Percentiles rank a stretch among this genome's conserved stretches.
These are phyloP conservation scores for Candida frijolesensis DNA, from an alignment of 1,139 yeast genomes.

Conservation along the genomic window DNA sequence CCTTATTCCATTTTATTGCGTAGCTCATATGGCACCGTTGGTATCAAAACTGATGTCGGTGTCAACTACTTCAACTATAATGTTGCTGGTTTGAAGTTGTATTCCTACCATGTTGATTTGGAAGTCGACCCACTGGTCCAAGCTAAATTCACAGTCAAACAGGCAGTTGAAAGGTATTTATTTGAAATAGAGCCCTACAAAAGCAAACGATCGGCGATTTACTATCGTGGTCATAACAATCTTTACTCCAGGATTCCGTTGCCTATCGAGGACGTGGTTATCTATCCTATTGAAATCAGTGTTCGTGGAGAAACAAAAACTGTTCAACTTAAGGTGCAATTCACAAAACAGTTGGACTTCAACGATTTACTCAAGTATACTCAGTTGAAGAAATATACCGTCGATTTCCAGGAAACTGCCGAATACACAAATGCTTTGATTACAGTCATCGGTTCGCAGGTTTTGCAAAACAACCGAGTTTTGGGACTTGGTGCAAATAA, in stretches of 20 bases:
- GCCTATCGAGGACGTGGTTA: conserved; percentile 15
- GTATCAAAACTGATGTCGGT: conserved; percentile 12
- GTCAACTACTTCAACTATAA: conserved; percentile 15
- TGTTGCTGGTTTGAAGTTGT: conserved; percentile 14
- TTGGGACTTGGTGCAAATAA: conserved; percentile 16
- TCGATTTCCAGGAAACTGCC: conserved; percentile 14
- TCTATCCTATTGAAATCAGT: conserved; percentile 8
- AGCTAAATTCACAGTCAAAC: conserved; percentile 8
- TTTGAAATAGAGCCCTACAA: conserved; percentile 14
- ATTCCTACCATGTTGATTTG: conserved; percentile 14
- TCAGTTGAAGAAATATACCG: conserved; percentile 11
- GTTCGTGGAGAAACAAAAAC: conserved; percentile 6
- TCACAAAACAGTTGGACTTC: conserved; percentile 13
- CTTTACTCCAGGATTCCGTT: conserved; percentile 13
- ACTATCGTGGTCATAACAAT: conserved; percentile 12
- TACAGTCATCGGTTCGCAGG: conserved; percentile 16
- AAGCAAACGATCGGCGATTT: conserved; percentile 14
- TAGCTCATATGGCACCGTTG: conserved; percentile 13
- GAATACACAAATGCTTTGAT: conserved; percentile 17
- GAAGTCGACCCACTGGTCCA: conserved; percentile 1
- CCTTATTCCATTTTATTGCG: conserved; percentile 12
- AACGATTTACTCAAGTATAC: conserved; percentile 14
- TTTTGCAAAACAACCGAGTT: conserved; percentile 11
- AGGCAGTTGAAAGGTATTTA: conserved; percentile 13
- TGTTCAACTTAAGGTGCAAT: conserved; percentile 12